Conservation (phyloP, 129 eudicot species). For the Scalesia atractyloides region DNA sequence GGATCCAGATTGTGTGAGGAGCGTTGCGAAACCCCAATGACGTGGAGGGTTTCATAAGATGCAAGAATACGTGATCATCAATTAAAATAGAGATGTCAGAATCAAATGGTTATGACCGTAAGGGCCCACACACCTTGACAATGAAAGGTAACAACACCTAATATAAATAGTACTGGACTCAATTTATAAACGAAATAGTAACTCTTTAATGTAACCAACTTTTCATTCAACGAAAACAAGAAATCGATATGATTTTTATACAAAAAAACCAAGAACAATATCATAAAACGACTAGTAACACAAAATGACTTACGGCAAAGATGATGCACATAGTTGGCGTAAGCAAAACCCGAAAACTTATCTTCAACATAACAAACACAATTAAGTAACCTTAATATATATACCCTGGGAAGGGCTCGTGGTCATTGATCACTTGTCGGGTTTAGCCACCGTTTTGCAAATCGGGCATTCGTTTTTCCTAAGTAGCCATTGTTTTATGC, state of each 20-base stretch:
- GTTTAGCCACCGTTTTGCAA: conserved; percentile 40
- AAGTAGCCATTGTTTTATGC: conserved; percentile 56
- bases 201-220: not conserved
- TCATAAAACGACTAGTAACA: conserved; percentile 3
- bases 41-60: too few species aligned
- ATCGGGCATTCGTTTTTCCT: conserved; percentile 48
- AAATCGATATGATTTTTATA: not conserved
- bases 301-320: conserved; percentile 11
- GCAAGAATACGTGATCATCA: too few species aligned
- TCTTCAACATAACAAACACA: conserved; percentile 8
- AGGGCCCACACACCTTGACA: too few species aligned
- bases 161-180: too few species aligned
- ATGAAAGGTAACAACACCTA: too few species aligned
- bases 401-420: not conserved
- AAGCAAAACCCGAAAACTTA: conserved; percentile 1
- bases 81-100: too few species aligned
- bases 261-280: not conserved
- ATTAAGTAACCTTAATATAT: not conserved
- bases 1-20: too few species aligned
- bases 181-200: not conserved
- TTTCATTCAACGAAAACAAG: not conserved
- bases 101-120: too few species aligned
- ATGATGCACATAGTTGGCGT: conserved; percentile 16
- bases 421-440: conserved; percentile 20
- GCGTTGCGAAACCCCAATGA: too few species aligned